phyloP scores from a whole-genome alignment of 371 early-diverging fungal genomes.

The Mucor indicus region DNA sequence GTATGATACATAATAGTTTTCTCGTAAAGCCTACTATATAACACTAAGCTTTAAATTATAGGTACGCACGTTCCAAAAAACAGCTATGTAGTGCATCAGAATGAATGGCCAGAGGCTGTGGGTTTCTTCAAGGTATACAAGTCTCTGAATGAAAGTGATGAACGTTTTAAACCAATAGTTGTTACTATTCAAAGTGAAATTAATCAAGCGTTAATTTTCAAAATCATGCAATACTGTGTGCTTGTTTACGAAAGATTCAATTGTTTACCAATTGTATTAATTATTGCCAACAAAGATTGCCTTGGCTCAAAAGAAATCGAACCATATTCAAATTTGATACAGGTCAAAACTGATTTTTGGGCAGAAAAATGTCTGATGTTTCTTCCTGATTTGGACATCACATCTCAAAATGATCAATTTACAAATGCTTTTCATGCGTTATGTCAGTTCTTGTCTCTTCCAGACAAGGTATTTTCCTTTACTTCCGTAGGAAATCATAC shows the following conservation, averaged over 20 bases:
- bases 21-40: background rate
- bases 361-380: no score
- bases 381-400: no score
- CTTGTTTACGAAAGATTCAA: slow-evolving; percentile 14
- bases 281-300: slow-evolving; percentile 15
- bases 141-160: slow-evolving; percentile 14
- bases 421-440: no score
- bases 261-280: slow-evolving; percentile 12
- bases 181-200: slow-evolving; percentile 16
- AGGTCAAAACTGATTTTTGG: no score
- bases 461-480: no score
- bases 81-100: slow-evolving; percentile 12
- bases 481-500: no score
- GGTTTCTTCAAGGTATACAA: slow-evolving; percentile 12
- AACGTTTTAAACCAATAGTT: slow-evolving; percentile 13
- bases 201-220: slow-evolving; percentile 7
- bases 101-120: slow-evolving; percentile 12
- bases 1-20: slow-evolving; percentile 10
- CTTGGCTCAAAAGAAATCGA: no score
- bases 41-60: no score
- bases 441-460: no score
- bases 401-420: no score
- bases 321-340: no score
- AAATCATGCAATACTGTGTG: slow-evolving; percentile 11
- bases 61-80: slow-evolving; percentile 12